A percentile compares a stretch with the other conserved stretches of the same genome.
Evolutionary conservation across 768 basidiomycete species (phyloP).

Genomic region (Wakefieldia striispora): DNA sequence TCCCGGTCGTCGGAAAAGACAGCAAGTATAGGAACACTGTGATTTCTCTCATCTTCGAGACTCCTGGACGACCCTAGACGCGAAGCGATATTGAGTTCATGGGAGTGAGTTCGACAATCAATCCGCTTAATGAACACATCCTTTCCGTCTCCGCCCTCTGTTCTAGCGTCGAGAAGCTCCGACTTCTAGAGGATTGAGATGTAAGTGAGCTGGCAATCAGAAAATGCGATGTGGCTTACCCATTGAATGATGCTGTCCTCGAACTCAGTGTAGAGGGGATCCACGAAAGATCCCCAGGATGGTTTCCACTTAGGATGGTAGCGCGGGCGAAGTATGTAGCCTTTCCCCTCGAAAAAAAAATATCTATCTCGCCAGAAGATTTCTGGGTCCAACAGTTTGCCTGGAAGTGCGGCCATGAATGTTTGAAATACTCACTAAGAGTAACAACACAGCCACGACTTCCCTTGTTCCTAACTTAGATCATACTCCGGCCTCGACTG

Average conservation of each 20-base stretch:
- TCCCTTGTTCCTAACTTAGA: no score
- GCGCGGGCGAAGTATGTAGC: no score
- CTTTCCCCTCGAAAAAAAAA: no score
- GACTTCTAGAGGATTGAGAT: neutral
- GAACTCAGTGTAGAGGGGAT: neutral
- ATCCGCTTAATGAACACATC: conserved; percentile 17
- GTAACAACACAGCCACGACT: no score
- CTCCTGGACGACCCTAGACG: neutral
- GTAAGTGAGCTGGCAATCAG: neutral
- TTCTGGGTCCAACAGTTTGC: no score
- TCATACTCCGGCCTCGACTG: no score
- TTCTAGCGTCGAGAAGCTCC: conserved; percentile 11
- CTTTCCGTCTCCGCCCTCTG: neutral
- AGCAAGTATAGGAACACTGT: conserved; percentile 22
- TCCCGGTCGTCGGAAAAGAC: conserved; percentile 12
- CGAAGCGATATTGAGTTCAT: conserved; percentile 5
- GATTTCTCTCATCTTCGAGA: conserved; percentile 11
- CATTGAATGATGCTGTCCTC: conserved; percentile 11
- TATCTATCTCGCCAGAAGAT: no score
- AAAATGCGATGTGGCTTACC: neutral
- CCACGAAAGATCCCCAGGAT: conserved; percentile 20
- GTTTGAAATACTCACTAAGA: no score
- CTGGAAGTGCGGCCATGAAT: no score
- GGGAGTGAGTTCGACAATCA: neutral
- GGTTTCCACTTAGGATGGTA: no score